A percentile compares a stretch with the other conserved stretches of the same genome.
Evolutionary conservation across 164 flowering plant genomes (phyloP).

Genomic region (Aristolochia contorta): DNA sequence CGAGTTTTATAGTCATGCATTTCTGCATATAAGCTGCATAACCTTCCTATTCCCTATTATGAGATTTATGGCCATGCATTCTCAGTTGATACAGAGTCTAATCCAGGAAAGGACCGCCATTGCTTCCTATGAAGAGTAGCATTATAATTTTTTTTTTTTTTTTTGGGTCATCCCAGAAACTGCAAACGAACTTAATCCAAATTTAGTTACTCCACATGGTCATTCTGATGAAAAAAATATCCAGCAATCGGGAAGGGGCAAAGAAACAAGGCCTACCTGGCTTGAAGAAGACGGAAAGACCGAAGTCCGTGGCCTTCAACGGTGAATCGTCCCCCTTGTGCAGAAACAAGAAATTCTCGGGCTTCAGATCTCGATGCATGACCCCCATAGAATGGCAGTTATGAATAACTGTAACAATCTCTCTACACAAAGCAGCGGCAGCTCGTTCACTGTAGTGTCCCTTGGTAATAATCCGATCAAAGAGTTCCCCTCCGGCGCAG

Average conservation of each 20-base stretch:
- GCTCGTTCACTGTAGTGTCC: conserved; percentile 87
- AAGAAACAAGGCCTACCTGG: conserved; percentile 32
- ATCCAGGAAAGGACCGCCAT: too few species aligned
- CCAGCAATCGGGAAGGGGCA: not conserved
- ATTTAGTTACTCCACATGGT: too few species aligned
- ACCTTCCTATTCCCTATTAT: too few species aligned
- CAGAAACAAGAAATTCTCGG: conserved; percentile 75
- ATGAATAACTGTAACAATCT: conserved; percentile 71
- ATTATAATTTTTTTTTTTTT: too few species aligned
- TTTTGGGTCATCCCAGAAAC: too few species aligned
- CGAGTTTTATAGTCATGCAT: too few species aligned
- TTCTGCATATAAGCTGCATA: too few species aligned
- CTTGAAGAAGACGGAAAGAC: conserved; percentile 77
- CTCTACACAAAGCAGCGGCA: conserved; percentile 59
- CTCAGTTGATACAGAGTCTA: too few species aligned
- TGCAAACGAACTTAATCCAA: too few species aligned
- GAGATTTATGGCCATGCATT: too few species aligned
- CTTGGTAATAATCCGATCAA: conserved; percentile 77
- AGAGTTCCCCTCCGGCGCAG: conserved; percentile 85
- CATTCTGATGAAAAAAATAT: too few species aligned
- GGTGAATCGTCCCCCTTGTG: conserved; percentile 54
- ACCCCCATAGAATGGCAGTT: conserved; percentile 82
- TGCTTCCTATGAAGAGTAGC: too few species aligned
- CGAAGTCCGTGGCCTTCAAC: conserved; percentile 80
- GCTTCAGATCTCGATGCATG: conserved; percentile 84